Conservation (phyloP, 2,329 filamentous ascomycete species). For the Ciborinia camelliae region DNA sequence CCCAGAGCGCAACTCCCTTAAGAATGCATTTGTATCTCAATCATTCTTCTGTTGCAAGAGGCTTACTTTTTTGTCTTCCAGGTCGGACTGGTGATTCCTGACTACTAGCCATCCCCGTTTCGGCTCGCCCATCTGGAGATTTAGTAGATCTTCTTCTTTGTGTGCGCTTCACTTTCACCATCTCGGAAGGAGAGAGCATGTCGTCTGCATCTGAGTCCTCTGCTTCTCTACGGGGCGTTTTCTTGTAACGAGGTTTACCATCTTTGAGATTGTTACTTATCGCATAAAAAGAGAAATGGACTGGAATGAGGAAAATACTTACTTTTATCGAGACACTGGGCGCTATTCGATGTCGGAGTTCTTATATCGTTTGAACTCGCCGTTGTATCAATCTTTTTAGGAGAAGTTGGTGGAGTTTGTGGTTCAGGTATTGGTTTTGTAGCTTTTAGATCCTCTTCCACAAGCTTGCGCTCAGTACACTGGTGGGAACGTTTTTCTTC, state of each 20-base stretch:
- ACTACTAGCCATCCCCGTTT: background rate
- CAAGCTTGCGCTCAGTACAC: background rate
- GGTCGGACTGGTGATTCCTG: background rate
- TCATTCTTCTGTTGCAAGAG: background rate
- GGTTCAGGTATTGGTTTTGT: background rate
- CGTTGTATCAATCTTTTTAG: background rate
- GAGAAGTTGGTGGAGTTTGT: background rate
- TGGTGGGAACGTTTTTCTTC: background rate
- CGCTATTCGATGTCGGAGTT: background rate
- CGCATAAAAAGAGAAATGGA: background rate
- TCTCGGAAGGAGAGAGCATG: background rate
- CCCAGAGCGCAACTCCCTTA: background rate
- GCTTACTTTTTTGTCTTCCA: background rate
- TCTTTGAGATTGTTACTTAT: background rate
- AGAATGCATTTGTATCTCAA: background rate
- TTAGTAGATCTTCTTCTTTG: background rate
- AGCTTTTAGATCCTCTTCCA: background rate
- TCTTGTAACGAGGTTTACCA: slow-evolving; percentile 6
- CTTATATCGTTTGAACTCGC: background rate
- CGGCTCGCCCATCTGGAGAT: background rate
- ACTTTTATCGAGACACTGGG: background rate
- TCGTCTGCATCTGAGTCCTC: slow-evolving; percentile 4
- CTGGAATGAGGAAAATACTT: background rate
- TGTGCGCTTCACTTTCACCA: background rate
- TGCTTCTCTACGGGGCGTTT: background rate